Evolutionary conservation across 176 grass and related monocot species (phyloP).

Genomic region (Juncus inflexus): DNA sequence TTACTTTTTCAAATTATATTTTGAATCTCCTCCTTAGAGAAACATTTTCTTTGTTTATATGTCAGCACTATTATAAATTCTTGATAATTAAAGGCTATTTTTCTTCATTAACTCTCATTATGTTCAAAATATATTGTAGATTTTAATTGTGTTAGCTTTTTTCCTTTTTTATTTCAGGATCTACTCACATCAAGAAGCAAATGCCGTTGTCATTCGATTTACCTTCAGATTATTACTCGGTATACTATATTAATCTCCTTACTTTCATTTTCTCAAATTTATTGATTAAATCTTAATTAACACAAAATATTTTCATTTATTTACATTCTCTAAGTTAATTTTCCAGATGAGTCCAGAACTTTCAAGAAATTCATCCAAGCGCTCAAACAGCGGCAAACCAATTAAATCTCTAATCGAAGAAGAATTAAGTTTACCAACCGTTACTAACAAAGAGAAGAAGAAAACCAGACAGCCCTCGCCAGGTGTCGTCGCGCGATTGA

Average conservation of each 20-base stretch:
- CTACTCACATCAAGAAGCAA: constrained; percentile 20
- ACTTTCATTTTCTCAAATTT: constrained; percentile 4
- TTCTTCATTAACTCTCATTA: neutral
- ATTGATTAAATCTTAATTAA: neutral
- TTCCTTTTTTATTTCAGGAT: constrained; percentile 42
- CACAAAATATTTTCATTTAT: constrained; percentile 1
- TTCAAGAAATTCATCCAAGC: constrained; percentile 44
- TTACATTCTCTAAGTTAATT: neutral
- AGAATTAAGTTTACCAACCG: constrained; percentile 34
- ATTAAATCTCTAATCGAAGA: constrained; percentile 88
- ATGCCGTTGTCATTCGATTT: constrained; percentile 14
- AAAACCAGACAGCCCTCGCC: constrained; percentile 65
- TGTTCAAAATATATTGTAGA: neutral
- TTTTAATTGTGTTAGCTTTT: neutral
- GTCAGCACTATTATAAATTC: no score
- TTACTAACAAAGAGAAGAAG: constrained; percentile 37
- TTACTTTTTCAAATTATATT: no score
- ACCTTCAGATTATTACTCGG: constrained; percentile 17
- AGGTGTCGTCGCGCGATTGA: constrained; percentile 74
- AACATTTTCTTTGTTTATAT: no score
- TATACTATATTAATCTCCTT: constrained; percentile 12
- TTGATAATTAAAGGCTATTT: no score
- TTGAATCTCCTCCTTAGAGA: no score
- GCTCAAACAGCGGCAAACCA: constrained; percentile 29
- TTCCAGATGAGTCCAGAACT: constrained; percentile 44